Evolutionary conservation across 305 asterid species (phyloP), one percentile per base, ranked within the genome.

Genomic region (Solanum hybrid): DNA sequence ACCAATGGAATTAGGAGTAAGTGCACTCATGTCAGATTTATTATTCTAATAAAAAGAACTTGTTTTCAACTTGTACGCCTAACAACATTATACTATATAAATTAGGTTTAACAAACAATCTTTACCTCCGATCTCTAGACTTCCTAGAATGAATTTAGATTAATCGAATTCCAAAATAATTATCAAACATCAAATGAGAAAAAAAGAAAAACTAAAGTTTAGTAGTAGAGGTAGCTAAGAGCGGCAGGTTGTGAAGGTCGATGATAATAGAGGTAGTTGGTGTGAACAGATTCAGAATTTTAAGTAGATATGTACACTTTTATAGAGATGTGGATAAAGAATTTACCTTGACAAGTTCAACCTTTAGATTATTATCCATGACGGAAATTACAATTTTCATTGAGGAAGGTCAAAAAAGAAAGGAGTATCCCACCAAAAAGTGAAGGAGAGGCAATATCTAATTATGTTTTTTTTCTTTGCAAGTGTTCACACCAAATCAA

Each of bases 21-120:
- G 85, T 94, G 96, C 95, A 39, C 16, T 84, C 94, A 79, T 90
- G 95, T 94, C 94, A 93, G 90, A 90, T 84, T 90, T 92, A 75
- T 89, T 89, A 90, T 13, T 80, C 61, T 29, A 2, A 14, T 40
- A 76, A 16, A 14, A 46, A 5, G 24, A 61, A 18, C 61, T 83
- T 46, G 11, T 83, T 83, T 29, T 46, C 74, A 46, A 29, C 87
- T 84, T 29, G 74, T 46, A 84, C 28, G 10, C 11, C 74, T 29
- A 69, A 18, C 74, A 84, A 51, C 29, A 29, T 35, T 3, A 83
- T 51, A 46, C 18, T 5, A 24, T 24, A 29, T 46, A 84, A 24
- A 84, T 10, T 83, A 83, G 28, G 8, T 26, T 82, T 26, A 40
- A 42, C 26, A 82, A 67, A 22, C 29, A 40, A 67, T n/a, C 14